phyloP scores from a whole-genome alignment of 2,329 filamentous ascomycete species.

The Diaporthe capsici region DNA sequence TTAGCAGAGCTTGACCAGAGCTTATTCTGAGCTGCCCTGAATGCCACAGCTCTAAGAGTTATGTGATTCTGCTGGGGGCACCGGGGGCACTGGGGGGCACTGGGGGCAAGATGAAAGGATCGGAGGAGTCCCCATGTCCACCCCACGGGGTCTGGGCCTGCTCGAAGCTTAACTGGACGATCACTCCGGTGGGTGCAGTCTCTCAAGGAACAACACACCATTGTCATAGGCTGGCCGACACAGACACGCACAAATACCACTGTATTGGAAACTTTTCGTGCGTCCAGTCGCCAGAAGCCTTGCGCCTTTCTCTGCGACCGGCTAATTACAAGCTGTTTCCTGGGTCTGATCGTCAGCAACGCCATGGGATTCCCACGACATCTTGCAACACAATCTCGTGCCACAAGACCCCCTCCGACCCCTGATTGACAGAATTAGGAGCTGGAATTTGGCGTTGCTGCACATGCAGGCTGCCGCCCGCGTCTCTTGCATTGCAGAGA shows the following conservation, averaged over 20 bases:
- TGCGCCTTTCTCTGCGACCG: not conserved
- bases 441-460: slow-evolving; percentile 12
- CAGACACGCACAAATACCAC: not conserved
- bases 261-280: slow-evolving; percentile 6
- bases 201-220: not conserved
- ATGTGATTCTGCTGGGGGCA: not conserved
- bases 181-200: not conserved
- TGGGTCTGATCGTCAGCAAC: slow-evolving; percentile 1
- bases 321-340: not conserved
- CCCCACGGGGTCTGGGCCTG: not conserved
- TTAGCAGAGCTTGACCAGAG: slow-evolving; percentile 8
- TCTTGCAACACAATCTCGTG: slow-evolving; percentile 10
- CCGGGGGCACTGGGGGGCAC: not conserved
- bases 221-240: not conserved
- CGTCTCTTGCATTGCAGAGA: not conserved
- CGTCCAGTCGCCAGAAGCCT: not conserved
- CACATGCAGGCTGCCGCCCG: slow-evolving; percentile 20
- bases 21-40: slow-evolving; percentile 1
- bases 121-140: slow-evolving; percentile 1
- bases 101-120: not conserved
- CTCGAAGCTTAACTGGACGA: slow-evolving; percentile 8
- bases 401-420: not conserved
- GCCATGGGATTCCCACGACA: slow-evolving; percentile 2
- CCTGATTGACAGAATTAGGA: slow-evolving; percentile 13
- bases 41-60: not conserved